phyloP scores from a whole-genome alignment of 2,329 filamentous ascomycete genomes.

The Xylaria digitata region DNA sequence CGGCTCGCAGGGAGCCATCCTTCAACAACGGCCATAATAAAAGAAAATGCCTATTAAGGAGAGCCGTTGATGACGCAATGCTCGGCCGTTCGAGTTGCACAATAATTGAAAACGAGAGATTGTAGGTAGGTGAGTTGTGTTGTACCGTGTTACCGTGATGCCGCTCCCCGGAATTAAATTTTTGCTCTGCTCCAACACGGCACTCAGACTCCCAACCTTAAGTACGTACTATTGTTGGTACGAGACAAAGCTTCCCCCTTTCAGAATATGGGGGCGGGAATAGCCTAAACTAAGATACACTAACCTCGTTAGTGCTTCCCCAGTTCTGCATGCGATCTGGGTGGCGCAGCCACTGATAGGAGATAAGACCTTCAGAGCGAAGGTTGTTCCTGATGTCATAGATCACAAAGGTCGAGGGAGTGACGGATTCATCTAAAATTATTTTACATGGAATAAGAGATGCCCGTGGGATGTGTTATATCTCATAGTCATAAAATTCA shows the following conservation, averaged over 20 bases:
- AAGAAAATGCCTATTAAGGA: not conserved
- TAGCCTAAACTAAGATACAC: not conserved
- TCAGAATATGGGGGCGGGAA: conserved; percentile 9
- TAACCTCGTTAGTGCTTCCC: too few species aligned
- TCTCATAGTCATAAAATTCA: too few species aligned
- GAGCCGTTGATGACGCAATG: not conserved
- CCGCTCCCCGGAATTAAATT: not conserved
- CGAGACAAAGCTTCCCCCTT: not conserved
- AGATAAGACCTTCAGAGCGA: too few species aligned
- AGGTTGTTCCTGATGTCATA: too few species aligned
- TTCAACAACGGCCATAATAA: conserved; percentile 60
- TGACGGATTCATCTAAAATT: too few species aligned
- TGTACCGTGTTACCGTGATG: not conserved
- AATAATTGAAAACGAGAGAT: not conserved
- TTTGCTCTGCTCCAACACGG: too few species aligned
- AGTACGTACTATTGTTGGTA: not conserved
- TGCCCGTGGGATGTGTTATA: too few species aligned
- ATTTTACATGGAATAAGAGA: too few species aligned
- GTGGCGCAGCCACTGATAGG: too few species aligned
- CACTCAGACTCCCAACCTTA: too few species aligned
- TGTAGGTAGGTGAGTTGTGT: not conserved
- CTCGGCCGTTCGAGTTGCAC: not conserved
- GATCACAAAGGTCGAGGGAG: too few species aligned
- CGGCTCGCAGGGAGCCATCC: conserved; percentile 68
- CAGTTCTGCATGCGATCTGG: too few species aligned